Evolutionary conservation across 169 alveolate species (phyloP).

Genomic region (Eimeria acervulina): DNA sequence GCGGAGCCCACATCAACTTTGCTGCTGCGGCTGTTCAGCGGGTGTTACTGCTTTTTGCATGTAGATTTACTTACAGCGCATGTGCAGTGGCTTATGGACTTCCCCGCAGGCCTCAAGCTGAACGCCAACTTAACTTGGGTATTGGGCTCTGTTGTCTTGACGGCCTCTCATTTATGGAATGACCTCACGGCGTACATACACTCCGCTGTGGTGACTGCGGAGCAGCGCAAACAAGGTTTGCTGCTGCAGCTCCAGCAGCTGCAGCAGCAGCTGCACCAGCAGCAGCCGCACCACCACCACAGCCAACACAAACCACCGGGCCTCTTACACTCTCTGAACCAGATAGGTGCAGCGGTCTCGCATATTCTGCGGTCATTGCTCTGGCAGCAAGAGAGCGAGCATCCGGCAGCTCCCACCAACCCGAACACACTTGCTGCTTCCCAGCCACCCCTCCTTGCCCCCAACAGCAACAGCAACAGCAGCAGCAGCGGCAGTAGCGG

Average conservation of each 20-base stretch:
- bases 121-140: constrained; percentile 73
- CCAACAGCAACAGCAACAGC: constrained; percentile 51
- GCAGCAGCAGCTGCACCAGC: constrained; percentile 15
- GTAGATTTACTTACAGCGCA: constrained; percentile 49
- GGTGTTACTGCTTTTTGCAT: constrained; percentile 77
- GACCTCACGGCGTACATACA: constrained; percentile 52
- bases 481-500: neutral
- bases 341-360: constrained; percentile 1
- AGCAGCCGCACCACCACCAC: neutral
- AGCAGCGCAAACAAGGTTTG: constrained; percentile 17
- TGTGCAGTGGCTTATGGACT: constrained; percentile 83
- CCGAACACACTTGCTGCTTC: neutral
- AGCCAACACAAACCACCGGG: neutral
- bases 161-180: constrained; percentile 68
- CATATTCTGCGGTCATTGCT: constrained; percentile 11
- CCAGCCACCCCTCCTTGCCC: neutral
- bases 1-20: constrained; percentile 63
- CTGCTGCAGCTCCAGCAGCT: constrained; percentile 1
- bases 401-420: neutral
- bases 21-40: constrained; percentile 73
- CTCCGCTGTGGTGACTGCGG: constrained; percentile 34
- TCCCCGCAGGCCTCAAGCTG: constrained; percentile 82
- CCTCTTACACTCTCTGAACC: neutral
- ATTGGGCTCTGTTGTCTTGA: constrained; percentile 74
- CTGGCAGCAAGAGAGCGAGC: neutral